phyloP scores from a whole-genome alignment of 1,284 basidiomycete genomes.

The Ceratobasidium sp. region DNA sequence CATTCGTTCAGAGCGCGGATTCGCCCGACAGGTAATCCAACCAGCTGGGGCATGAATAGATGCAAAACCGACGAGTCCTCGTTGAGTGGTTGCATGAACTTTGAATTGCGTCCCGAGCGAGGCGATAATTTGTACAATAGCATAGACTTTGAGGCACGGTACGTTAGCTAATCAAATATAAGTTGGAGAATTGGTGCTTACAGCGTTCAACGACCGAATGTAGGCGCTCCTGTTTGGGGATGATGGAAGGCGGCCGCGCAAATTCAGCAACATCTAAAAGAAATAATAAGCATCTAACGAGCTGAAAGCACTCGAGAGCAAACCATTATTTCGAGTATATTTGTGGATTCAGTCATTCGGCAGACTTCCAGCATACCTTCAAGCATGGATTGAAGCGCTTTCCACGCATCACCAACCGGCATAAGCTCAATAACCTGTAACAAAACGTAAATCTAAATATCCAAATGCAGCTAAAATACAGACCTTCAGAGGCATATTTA shows the following conservation, averaged over 20 bases:
- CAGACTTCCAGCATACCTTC: constrained; percentile 39
- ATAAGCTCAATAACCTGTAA: constrained; percentile 42
- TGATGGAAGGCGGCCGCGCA: constrained; percentile 10
- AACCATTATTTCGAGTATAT: constrained; percentile 39
- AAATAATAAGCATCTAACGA: background rate
- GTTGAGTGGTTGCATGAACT: constrained; percentile 57
- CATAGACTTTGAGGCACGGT: background rate
- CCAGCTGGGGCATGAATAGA: constrained; percentile 26
- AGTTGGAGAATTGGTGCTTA: background rate
- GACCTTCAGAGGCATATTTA: constrained; percentile 81
- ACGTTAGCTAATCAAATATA: background rate
- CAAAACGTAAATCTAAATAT: background rate
- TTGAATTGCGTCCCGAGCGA: background rate
- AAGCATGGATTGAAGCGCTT: constrained; percentile 38
- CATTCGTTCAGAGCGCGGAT: constrained; percentile 18
- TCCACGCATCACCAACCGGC: constrained; percentile 43
- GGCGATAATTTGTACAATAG: constrained; percentile 18
- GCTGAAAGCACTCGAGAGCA: too few species aligned
- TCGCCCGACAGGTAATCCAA: constrained; percentile 10
- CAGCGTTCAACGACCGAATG: constrained; percentile 34
- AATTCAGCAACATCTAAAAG: constrained; percentile 26
- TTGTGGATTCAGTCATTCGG: constrained; percentile 17
- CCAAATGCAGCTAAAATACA: background rate
- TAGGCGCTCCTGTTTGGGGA: constrained; percentile 34
- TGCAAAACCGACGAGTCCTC: constrained; percentile 49